Evolutionary conservation across 2,329 filamentous ascomycete species (phyloP).

Genomic region (Cladosporium phlei): DNA sequence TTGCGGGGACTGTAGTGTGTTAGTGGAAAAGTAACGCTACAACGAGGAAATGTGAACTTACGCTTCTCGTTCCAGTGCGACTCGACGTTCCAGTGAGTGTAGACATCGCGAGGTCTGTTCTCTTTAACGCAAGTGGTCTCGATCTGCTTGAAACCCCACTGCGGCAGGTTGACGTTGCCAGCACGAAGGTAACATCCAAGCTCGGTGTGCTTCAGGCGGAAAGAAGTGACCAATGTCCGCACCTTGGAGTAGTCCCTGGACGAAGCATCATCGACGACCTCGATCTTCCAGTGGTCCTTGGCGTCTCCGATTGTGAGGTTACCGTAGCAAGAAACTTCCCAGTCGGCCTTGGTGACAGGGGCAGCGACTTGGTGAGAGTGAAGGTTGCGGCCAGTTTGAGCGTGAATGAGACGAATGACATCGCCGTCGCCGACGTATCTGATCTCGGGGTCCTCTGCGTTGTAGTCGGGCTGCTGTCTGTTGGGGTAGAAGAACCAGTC

Average conservation of each 20-base stretch:
- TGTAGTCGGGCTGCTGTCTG: conserved; percentile 68
- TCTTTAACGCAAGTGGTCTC: conserved; percentile 92
- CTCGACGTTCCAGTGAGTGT: conserved; percentile 99
- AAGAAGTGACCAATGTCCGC: conserved; percentile 86
- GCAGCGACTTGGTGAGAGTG: conserved; percentile 90
- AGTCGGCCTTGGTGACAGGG: conserved; percentile 80
- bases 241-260: conserved; percentile 79
- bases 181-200: conserved; percentile 92
- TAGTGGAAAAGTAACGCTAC: conserved; percentile 1
- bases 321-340: conserved; percentile 92
- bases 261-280: conserved; percentile 84
- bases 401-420: conserved; percentile 81
- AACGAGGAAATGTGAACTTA: conserved; percentile 48
- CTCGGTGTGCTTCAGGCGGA: conserved; percentile 76
- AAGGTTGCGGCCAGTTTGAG: conserved; percentile 92
- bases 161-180: conserved; percentile 91
- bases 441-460: conserved; percentile 65
- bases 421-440: conserved; percentile 72
- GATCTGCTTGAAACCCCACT: conserved; percentile 99
- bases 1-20: conserved; percentile 64
- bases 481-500: conserved; percentile 99
- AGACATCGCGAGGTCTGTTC: conserved; percentile 86
- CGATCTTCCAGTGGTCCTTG: conserved; percentile 95
- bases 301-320: conserved; percentile 93
- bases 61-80: conserved; percentile 88